Percentiles rank a stretch among this genome's conserved stretches.
These are phyloP conservation scores for Pleurozium schreberi DNA, from an alignment of 225 moss, liverwort and hornwort genomes.

Conservation along the genomic window DNA sequence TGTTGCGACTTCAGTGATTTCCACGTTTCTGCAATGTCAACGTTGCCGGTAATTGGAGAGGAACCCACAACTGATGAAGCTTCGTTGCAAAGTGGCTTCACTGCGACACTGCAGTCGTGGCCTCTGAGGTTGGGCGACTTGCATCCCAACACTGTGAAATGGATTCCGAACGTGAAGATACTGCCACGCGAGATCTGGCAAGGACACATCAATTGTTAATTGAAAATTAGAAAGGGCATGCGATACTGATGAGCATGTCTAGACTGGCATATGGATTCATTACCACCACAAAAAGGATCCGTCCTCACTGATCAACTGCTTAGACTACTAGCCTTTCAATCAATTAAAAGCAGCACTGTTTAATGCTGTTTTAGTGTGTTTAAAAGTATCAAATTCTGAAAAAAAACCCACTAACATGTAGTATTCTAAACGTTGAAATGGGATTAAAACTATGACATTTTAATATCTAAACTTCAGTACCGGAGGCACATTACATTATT, in stretches of 20 bases:
- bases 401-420: too few species aligned
- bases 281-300: too few species aligned
- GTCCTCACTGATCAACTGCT: neutral
- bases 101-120: neutral
- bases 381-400: too few species aligned
- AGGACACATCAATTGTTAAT: neutral
- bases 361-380: neutral
- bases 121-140: slow-evolving; percentile 4
- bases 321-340: neutral
- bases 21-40: neutral
- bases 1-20: slow-evolving; percentile 1
- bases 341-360: neutral
- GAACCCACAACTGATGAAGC: neutral
- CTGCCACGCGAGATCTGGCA: slow-evolving; percentile 28
- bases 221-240: neutral
- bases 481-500: too few species aligned
- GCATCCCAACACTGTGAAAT: slow-evolving; percentile 26
- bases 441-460: neutral
- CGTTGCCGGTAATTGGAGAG: neutral
- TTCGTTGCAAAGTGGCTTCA: slow-evolving; percentile 6
- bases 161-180: slow-evolving; percentile 33
- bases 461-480: neutral
- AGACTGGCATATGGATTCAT: neutral
- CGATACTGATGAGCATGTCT: neutral
- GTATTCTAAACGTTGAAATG: neutral